Percentiles rank a stretch among this genome's conserved stretches.
Conservation (phyloP, 1,284 basidiomycete genomes). For the Filobasidium uniguttulatum region DNA sequence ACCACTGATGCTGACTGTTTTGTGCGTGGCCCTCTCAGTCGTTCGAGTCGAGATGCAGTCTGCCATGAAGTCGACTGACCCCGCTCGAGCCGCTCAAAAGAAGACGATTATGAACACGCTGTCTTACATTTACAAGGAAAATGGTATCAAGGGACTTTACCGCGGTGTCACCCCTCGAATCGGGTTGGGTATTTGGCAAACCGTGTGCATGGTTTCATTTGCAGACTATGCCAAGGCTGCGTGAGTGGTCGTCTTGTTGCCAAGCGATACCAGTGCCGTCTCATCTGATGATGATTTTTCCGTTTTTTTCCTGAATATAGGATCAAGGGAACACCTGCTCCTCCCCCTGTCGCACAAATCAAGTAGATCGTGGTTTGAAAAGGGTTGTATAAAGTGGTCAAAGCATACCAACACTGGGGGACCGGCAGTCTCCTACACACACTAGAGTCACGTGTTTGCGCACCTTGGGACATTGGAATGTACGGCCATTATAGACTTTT, state of each 20-base stretch:
- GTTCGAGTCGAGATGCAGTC: constrained; percentile 78
- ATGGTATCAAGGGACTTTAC: constrained; percentile 93
- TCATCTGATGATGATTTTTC: neutral
- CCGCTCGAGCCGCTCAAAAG: constrained; percentile 63
- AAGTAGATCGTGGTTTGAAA: neutral
- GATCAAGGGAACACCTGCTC: constrained; percentile 10
- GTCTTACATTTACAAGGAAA: constrained; percentile 85
- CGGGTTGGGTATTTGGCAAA: constrained; percentile 48
- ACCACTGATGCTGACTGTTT: neutral
- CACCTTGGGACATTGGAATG: too few species aligned
- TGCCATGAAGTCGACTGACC: constrained; percentile 67
- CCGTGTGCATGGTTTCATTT: constrained; percentile 89
- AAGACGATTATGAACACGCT: constrained; percentile 84
- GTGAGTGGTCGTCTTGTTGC: constrained; percentile 35
- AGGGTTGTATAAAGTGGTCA: neutral
- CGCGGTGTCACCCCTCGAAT: constrained; percentile 94
- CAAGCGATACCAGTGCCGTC: too few species aligned
- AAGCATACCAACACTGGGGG: too few species aligned
- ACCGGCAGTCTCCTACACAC: too few species aligned
- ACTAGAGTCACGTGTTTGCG: too few species aligned
- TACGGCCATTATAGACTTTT: too few species aligned
- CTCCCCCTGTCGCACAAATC: neutral
- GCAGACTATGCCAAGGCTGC: constrained; percentile 85
- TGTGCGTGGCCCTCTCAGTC: constrained; percentile 15
- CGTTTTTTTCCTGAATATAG: too few species aligned